Percentiles rank a stretch among this genome's conserved stretches.
Evolutionary conservation across 495 filamentous ascomycete genomes (phyloP).

Genomic region (Hyaloscypha variabilis): DNA sequence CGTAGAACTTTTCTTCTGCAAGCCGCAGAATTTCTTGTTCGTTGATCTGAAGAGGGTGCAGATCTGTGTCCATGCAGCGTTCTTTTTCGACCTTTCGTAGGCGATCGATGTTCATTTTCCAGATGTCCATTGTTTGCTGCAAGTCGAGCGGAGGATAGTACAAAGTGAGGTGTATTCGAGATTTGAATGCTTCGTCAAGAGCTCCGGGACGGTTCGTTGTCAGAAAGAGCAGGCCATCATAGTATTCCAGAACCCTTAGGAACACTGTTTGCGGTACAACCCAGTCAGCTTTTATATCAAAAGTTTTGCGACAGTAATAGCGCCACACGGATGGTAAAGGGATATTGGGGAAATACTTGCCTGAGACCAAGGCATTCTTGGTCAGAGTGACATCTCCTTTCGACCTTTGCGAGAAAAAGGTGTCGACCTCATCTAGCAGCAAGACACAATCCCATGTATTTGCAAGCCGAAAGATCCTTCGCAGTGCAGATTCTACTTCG

Average conservation of each 20-base stretch:
- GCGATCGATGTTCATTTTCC: conserved; percentile 21
- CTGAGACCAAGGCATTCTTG: conserved; percentile 73
- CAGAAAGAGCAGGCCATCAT: conserved; percentile 43
- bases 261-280: conserved; percentile 24
- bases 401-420: conserved; percentile 51
- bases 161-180: conserved; percentile 44
- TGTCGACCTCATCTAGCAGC: conserved; percentile 59
- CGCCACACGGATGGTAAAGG: not conserved
- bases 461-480: conserved; percentile 38
- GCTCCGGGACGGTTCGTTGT: conserved; percentile 54
- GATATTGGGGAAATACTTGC: conserved; percentile 44
- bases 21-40: not conserved
- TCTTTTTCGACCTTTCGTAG: conserved; percentile 13
- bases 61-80: not conserved
- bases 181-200: conserved; percentile 49
- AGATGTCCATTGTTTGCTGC: conserved; percentile 34
- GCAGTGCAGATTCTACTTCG: conserved; percentile 45
- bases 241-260: conserved; percentile 38
- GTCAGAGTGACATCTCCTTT: conserved; percentile 35
- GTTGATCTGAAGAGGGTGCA: not conserved
- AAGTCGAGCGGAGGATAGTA: conserved; percentile 42
- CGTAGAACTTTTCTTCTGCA: not conserved
- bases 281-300: not conserved
- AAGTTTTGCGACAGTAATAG: not conserved
- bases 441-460: conserved; percentile 51